Percentiles rank a stretch among this genome's conserved stretches.
Evolutionary conservation across 176 grass and related monocot genomes (phyloP).

Genomic region (Zizania latifolia): DNA sequence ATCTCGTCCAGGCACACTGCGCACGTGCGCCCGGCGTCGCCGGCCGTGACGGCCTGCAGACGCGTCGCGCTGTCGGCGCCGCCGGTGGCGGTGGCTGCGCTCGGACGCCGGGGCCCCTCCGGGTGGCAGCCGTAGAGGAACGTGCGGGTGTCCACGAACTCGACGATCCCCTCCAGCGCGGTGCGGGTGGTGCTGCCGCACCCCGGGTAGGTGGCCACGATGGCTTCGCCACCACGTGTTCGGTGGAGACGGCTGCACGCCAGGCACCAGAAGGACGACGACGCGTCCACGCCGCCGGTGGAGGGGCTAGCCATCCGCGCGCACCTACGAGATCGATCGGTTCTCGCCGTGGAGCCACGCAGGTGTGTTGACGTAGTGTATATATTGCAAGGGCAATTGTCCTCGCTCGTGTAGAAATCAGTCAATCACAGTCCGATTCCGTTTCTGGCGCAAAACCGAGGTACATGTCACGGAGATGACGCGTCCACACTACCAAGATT

Average conservation of each 20-base stretch:
- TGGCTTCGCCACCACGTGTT: not conserved
- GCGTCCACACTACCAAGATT: too few relatives aligned
- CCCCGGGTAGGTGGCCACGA: not conserved
- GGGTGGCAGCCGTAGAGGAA: slow-evolving; percentile 8
- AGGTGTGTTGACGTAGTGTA: not conserved
- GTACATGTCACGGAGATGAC: too few relatives aligned
- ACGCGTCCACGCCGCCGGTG: not conserved
- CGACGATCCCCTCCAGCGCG: slow-evolving; percentile 13
- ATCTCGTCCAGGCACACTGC: slow-evolving; percentile 28
- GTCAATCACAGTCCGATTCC: not conserved
- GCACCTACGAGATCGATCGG: not conserved
- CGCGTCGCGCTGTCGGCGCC: too few relatives aligned
- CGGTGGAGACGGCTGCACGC: not conserved
- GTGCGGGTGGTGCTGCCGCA: not conserved
- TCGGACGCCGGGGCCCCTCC: not conserved
- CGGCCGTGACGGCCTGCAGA: not conserved
- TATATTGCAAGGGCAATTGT: too few relatives aligned
- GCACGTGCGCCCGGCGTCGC: not conserved
- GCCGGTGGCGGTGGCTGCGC: not conserved
- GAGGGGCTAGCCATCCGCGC: not conserved
- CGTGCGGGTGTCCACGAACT: not conserved
- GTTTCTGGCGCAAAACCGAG: too few relatives aligned
- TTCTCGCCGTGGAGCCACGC: not conserved
- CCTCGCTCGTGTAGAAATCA: not conserved
- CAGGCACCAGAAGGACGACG: not conserved